Base-by-base conservation (phyloP, 1,284 basidiomycete genomes). In the Heliocybe sulcata region DNA sequence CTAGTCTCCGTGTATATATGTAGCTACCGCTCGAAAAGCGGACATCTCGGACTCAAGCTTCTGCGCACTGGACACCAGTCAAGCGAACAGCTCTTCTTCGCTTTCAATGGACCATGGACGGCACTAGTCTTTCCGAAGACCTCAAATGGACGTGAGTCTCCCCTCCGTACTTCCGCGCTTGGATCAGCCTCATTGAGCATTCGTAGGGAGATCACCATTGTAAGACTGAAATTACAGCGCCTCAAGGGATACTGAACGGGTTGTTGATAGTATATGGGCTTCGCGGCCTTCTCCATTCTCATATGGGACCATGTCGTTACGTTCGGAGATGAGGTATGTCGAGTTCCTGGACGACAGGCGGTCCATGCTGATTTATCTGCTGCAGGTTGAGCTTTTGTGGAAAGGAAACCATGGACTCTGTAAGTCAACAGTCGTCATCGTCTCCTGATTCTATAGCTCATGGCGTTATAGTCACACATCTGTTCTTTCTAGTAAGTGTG, bases 271-370 rank as follows among this genome's bases (percentile, higher is more conserved):
- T 76, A 70, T 54, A 69, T 81, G 35, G 78, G 76, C 10, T 70
- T 80, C 42, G 74, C 72, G 2, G 73, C 74, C 59, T 77, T 76
- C 61, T 72, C 72, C 0, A 67, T 75, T 3, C 63, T 80, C 3
- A 56, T 78, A 20, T 80, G 74, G 71, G 77, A 81, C 57, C 77
- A 80, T 59, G 60, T 78, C 19, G 67, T 77, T 53, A 77, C 78
- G 0, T 73, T 80, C 53, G 64, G 63, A 0, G 77, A 80, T 52
- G 77, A 79, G 63, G 72, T 75, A 51, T 22, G 60, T 59, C 9
- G 47, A 8, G 12, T 45, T 26, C 9, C 25, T n/a, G 33, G 16
- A 26, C 25, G 20, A 49, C 23, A 14, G n/a, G n/a, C 6, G 12
- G 14, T 11, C 23, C 20, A 4, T 49, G 47, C n/a, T 25, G 23